These are phyloP conservation scores for Vigna trinervia DNA, from an alignment of 306 rosid genomes.

Conservation along the genomic window DNA sequence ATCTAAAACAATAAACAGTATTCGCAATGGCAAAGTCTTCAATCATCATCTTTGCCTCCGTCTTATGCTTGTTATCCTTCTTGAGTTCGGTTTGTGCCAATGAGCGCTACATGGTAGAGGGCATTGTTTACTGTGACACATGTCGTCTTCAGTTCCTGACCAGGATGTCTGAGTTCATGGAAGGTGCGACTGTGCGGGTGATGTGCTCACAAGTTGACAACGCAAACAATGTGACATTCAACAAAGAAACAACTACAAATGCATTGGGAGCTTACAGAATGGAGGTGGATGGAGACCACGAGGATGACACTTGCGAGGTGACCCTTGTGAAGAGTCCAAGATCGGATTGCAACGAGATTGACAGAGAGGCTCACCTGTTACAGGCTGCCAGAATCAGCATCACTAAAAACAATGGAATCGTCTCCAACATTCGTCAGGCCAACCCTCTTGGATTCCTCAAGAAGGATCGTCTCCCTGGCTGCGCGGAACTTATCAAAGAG, in stretches of 20 bases:
- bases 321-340: constrained; percentile 53
- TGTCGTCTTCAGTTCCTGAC: constrained; percentile 78
- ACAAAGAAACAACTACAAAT: constrained; percentile 55
- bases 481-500: constrained; percentile 57
- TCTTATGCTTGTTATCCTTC: constrained; percentile 69
- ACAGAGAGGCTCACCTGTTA: background rate
- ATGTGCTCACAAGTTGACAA: constrained; percentile 55
- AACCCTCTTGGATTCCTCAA: constrained; percentile 85
- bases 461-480: constrained; percentile 45
- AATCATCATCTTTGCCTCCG: constrained; percentile 50
- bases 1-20: background rate
- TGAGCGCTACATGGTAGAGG: constrained; percentile 52
- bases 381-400: constrained; percentile 64
- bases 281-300: constrained; percentile 71
- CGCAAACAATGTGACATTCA: constrained; percentile 47
- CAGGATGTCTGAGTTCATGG: constrained; percentile 43
- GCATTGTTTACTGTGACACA: constrained; percentile 80
- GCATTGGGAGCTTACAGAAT: constrained; percentile 52
- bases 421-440: constrained; percentile 51
- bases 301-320: constrained; percentile 70
- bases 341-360: constrained; percentile 52
- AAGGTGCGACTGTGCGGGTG: constrained; percentile 65
- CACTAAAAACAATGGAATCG: constrained; percentile 70
- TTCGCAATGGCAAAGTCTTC: constrained; percentile 62
- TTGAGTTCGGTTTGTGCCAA: constrained; percentile 22